Evolutionary conservation across 140 eudicot species (phyloP).

Genomic region (Flaveria floridana): DNA sequence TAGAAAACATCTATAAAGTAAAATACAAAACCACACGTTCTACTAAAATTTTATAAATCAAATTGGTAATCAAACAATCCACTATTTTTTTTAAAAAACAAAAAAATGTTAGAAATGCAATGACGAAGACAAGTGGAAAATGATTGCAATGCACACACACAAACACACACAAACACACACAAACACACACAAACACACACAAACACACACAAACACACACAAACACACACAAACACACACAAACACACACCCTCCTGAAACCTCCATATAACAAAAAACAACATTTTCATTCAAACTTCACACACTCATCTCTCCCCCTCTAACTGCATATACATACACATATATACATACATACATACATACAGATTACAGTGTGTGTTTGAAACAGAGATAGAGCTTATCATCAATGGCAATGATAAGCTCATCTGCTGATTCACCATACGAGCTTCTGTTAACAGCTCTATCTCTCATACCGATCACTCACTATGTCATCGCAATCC

Average conservation of each 20-base stretch:
- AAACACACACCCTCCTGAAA: neutral
- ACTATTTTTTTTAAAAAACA: no score
- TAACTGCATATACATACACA: neutral
- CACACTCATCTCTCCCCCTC: slow-evolving; percentile 6
- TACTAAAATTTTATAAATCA: neutral
- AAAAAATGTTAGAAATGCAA: neutral
- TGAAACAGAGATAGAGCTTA: neutral
- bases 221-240: no score
- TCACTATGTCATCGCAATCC: slow-evolving; percentile 47
- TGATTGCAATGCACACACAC: neutral
- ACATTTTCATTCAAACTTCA: slow-evolving; percentile 23
- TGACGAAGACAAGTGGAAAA: neutral
- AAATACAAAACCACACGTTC: neutral
- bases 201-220: no score
- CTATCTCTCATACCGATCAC: slow-evolving; percentile 55
- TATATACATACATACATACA: neutral
- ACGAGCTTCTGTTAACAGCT: slow-evolving; percentile 51
- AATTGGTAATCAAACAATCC: neutral
- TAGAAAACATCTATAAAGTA: no score
- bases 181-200: no score
- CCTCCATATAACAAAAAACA: slow-evolving; percentile 23
- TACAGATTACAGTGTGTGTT: neutral
- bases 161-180: no score
- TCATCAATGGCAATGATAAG: slow-evolving; percentile 26
- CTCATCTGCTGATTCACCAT: slow-evolving; percentile 51